phyloP scores from a whole-genome alignment of 78 protist species.

The Acrasis kona region DNA sequence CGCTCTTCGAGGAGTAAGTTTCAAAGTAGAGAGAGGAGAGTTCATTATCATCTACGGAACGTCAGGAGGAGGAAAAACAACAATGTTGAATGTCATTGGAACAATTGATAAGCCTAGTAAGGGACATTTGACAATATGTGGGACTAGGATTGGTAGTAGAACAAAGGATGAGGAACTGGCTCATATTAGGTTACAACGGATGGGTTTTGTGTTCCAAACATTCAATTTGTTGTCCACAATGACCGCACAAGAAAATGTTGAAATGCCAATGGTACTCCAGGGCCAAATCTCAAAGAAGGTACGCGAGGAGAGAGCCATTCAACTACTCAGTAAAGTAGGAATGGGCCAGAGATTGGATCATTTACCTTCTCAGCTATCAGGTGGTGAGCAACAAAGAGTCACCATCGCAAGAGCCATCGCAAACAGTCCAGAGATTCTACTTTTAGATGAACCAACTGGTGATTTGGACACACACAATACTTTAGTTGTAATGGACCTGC shows the following conservation, averaged over 20 bases:
- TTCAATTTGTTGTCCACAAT: conserved; percentile 85
- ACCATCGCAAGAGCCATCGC: conserved; percentile 90
- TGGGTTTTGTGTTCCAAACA: conserved; percentile 89
- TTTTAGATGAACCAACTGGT: conserved; percentile 93
- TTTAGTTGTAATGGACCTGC: conserved; percentile 63
- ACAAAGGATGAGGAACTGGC: conserved; percentile 75
- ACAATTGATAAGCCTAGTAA: conserved; percentile 91
- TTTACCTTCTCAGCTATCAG: conserved; percentile 77
- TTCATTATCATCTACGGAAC: conserved; percentile 84
- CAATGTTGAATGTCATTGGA: conserved; percentile 84
- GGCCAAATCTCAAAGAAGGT: conserved; percentile 51
- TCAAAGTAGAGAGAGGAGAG: conserved; percentile 68
- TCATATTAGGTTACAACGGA: conserved; percentile 37
- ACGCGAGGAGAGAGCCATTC: background rate
- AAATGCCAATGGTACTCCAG: conserved; percentile 81
- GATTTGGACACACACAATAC: conserved; percentile 89
- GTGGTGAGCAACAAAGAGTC: conserved; percentile 92
- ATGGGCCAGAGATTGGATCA: conserved; percentile 73
- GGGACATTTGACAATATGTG: conserved; percentile 49
- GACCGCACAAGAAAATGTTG: conserved; percentile 87
- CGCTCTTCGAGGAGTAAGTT: conserved; percentile 84
- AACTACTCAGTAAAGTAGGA: conserved; percentile 54
- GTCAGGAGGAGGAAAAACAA: conserved; percentile 88
- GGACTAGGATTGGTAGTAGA: background rate
- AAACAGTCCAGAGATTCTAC: conserved; percentile 72